Base-by-base conservation (phyloP, 179 eudicot genomes). In the Beta corolliflora region DNA sequence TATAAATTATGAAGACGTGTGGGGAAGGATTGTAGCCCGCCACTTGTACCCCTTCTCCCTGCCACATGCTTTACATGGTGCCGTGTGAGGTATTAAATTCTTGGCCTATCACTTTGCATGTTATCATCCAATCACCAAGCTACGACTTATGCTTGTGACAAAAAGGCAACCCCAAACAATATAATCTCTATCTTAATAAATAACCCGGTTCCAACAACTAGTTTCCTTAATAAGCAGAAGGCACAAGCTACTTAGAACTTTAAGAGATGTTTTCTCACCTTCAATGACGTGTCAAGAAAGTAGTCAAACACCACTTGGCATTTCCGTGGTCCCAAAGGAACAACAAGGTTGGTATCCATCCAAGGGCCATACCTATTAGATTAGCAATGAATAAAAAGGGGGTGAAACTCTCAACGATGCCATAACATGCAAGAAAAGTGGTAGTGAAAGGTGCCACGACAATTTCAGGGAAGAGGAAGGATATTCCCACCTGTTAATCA, bases 341-440 rank as follows among this genome's bases (percentile, higher is more conserved):
- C 75, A 75, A 90, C 97, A 31, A 95, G 92, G 86, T 95, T 95
- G 46, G 98, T 93, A 85, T 95, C 98, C 98, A 95, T 93, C 98
- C 97, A 95, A 71, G 97, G 98, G 50, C 98, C 98, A 71, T 95
- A 95, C 88, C 98, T 95, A 46, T 54, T 36, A 76, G 44, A 76
- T 53, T 36, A 79, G 65, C 58, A 60, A 36, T 21, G 71, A 1
- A 71, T 3, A 61, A 48, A 52, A 46, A 55, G 54, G 48, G 25
- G 44, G 21, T 81, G 12, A 41, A 65, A 46, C 48, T 29, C 45
- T 46, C 64, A 54, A 77, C n/a, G 67, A 81, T 29, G 65, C 45
- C 41, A 68, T 19, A 58, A 9, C 54, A 76, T 50, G 71, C 16
- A 78, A 73, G 56, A 36, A 31, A 78, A 72, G 19, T 71, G 25